These are phyloP conservation scores for Pythium folliculosum DNA, from an alignment of 352 stramenopile species.

Conservation along the genomic window DNA sequence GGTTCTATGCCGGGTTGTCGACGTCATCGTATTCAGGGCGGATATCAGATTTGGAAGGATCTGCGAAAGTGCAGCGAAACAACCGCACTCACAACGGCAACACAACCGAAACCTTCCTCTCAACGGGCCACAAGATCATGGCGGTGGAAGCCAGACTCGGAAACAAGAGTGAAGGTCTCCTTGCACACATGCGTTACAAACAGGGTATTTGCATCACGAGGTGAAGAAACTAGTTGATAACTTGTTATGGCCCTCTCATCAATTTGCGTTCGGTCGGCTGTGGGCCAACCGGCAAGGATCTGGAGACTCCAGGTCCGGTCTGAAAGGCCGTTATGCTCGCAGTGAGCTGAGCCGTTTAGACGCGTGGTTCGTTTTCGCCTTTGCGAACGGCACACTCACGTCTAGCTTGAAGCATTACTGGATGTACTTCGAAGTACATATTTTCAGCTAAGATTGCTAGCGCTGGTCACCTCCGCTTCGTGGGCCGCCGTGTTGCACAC, in stretches of 20 bases:
- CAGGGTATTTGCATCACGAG: background rate
- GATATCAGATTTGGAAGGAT: conserved; percentile 14
- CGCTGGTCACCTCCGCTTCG: no score
- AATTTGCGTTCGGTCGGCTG: background rate
- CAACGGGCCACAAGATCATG: background rate
- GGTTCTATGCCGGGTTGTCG: conserved; percentile 7
- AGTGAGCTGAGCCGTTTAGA: no score
- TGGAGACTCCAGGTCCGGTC: no score
- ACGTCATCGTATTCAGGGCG: conserved; percentile 20
- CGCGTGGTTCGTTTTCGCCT: no score
- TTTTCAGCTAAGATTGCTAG: no score
- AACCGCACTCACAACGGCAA: conserved; percentile 15
- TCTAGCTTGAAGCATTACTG: no score
- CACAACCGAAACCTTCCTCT: conserved; percentile 12
- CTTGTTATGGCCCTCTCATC: background rate
- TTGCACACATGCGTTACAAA: background rate
- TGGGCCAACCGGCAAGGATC: no score
- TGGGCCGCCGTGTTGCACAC: no score
- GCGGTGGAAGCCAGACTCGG: background rate
- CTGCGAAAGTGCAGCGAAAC: conserved; percentile 6
- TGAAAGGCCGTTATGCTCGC: no score
- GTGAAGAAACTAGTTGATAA: background rate
- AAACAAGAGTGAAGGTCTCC: background rate
- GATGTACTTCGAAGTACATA: no score
- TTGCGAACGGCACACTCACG: no score